Evolutionary conservation across 257 asterid species (phyloP).

Genomic region (Jaltomata sinuosa): DNA sequence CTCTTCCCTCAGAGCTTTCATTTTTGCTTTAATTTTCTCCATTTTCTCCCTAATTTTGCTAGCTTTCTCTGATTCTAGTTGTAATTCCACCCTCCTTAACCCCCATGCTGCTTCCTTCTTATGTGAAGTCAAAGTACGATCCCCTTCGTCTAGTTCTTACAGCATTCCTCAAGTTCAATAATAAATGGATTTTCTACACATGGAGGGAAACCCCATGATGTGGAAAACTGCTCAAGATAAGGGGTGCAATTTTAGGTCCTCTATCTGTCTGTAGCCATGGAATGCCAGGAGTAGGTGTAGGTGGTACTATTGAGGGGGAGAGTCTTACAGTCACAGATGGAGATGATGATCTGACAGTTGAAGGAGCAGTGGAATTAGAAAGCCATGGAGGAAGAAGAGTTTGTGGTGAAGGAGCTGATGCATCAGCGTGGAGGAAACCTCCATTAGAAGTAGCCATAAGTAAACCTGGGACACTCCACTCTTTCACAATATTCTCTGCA

Average conservation of each 20-base stretch:
- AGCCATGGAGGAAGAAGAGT: slow-evolving; percentile 74
- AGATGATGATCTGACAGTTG: slow-evolving; percentile 27
- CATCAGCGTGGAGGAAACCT: slow-evolving; percentile 33
- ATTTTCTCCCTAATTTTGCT: slow-evolving; percentile 59
- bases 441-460: slow-evolving; percentile 51
- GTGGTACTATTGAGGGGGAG: slow-evolving; percentile 42
- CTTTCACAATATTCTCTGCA: slow-evolving; percentile 51
- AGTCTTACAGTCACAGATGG: slow-evolving; percentile 52
- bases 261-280: slow-evolving; percentile 48
- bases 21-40: slow-evolving; percentile 74
- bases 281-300: slow-evolving; percentile 18
- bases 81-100: slow-evolving; percentile 67
- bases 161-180: slow-evolving; percentile 57
- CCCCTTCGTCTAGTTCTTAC: slow-evolving; percentile 74
- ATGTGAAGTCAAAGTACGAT: slow-evolving; percentile 61
- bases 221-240: slow-evolving; percentile 15
- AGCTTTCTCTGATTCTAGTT: slow-evolving; percentile 82
- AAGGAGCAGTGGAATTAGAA: slow-evolving; percentile 37
- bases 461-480: slow-evolving; percentile 10
- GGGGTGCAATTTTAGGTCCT: background rate
- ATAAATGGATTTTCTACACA: slow-evolving; percentile 27
- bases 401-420: slow-evolving; percentile 20
- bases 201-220: slow-evolving; percentile 20
- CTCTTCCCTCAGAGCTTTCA: slow-evolving; percentile 68
- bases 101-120: slow-evolving; percentile 88